phyloP scores from a whole-genome alignment of 2,329 filamentous ascomycete genomes.

The Lasiodiplodia hormozganensis region DNA sequence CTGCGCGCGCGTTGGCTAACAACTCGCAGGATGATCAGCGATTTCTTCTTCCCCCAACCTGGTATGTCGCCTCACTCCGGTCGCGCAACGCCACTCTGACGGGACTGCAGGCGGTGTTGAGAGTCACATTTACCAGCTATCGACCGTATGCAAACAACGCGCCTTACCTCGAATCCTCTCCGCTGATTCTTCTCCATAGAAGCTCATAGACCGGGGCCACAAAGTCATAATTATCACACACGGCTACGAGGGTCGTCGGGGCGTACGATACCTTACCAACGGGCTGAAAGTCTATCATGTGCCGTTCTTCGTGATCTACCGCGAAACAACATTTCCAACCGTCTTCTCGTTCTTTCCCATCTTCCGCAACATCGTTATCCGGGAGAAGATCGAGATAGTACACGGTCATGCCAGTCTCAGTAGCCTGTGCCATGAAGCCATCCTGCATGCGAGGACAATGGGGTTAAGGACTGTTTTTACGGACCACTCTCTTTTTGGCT shows the following conservation, averaged over 20 bases:
- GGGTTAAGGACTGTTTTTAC: conserved; percentile 94
- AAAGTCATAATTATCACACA: conserved; percentile 98
- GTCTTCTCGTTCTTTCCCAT: conserved; percentile 99
- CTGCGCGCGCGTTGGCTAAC: conserved; percentile 35
- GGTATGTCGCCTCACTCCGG: conserved; percentile 51
- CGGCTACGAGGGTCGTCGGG: conserved; percentile 87
- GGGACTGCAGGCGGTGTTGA: conserved; percentile 75
- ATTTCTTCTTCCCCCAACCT: conserved; percentile 99
- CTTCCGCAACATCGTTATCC: conserved; percentile 94
- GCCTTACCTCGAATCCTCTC: neutral
- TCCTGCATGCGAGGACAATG: conserved; percentile 95
- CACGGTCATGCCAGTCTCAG: conserved; percentile 96
- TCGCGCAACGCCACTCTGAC: conserved; percentile 30
- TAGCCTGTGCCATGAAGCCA: conserved; percentile 91
- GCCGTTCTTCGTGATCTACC: conserved; percentile 94
- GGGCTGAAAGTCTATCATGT: conserved; percentile 98
- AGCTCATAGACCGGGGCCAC: conserved; percentile 95
- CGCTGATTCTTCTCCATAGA: conserved; percentile 54
- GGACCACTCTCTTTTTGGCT: conserved; percentile 96
- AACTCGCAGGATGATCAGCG: conserved; percentile 83
- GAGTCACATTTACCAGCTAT: conserved; percentile 97
- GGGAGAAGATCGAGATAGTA: conserved; percentile 95
- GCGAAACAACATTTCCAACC: conserved; percentile 90
- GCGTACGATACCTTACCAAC: conserved; percentile 94
- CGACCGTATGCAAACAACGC: conserved; percentile 61